Conservation (phyloP, 2,329 filamentous ascomycete genomes). For the Pezicula radicicola region DNA sequence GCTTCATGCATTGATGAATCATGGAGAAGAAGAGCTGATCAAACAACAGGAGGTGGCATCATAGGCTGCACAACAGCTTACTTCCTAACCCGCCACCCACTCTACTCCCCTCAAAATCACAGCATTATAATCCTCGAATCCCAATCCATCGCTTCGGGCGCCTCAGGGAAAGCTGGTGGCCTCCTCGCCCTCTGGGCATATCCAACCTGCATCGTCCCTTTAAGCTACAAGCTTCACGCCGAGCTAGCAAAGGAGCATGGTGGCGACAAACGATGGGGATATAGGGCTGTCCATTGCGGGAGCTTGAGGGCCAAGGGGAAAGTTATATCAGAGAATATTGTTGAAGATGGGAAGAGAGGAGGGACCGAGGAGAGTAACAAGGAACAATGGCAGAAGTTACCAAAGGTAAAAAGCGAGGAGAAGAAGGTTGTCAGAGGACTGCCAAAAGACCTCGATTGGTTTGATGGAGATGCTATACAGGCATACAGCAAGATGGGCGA, state of each 20-base stretch:
- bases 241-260: conserved; percentile 82
- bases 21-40: conserved; percentile 47
- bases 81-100: conserved; percentile 81
- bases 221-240: conserved; percentile 80
- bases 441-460: conserved; percentile 81
- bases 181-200: conserved; percentile 91
- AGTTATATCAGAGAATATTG: conserved; percentile 5
- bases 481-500: conserved; percentile 83
- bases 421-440: conserved; percentile 54
- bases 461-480: conserved; percentile 63
- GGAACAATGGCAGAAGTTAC: conserved; percentile 57
- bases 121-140: conserved; percentile 86
- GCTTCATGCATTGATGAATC: conserved; percentile 1
- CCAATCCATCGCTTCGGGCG: conserved; percentile 79
- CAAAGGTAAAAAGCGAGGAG: conserved; percentile 53
- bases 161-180: conserved; percentile 92
- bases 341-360: conserved; percentile 1
- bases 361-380: conserved; percentile 11
- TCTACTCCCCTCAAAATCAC: conserved; percentile 71
- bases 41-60: conserved; percentile 68
- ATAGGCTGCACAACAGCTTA: conserved; percentile 92
- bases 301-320: conserved; percentile 23
- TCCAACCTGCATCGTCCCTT: conserved; percentile 75
- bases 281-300: conserved; percentile 75
- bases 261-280: conserved; percentile 81